Conservation (phyloP, 1,284 basidiomycete species). For the Wallemia hederae region DNA sequence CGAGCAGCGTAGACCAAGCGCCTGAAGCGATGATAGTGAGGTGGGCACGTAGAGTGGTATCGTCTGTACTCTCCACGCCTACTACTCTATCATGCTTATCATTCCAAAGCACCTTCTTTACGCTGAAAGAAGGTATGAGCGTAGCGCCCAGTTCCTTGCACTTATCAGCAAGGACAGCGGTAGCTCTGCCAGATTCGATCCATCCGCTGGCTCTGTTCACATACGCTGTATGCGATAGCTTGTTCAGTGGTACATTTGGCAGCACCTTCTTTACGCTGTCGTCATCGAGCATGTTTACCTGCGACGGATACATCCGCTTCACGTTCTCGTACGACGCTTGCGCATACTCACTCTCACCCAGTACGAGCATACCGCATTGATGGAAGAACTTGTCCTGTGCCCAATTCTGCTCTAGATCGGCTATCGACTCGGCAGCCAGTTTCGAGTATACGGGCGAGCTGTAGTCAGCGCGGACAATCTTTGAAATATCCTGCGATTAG, state of each 20-base stretch:
- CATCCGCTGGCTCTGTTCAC: conserved; percentile 51
- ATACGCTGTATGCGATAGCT: conserved; percentile 26
- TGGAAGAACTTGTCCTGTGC: conserved; percentile 19
- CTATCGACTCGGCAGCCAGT: conserved; percentile 40
- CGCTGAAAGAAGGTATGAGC: not conserved
- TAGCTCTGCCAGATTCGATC: conserved; percentile 28
- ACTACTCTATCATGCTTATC: not conserved
- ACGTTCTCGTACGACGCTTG: not conserved
- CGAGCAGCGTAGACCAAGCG: conserved; percentile 29
- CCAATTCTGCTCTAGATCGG: conserved; percentile 40
- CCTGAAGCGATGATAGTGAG: conserved; percentile 38
- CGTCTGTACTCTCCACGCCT: conserved; percentile 24
- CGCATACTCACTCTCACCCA: not conserved
- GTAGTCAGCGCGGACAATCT: conserved; percentile 25
- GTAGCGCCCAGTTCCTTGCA: conserved; percentile 6
- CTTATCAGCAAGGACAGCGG: conserved; percentile 29
- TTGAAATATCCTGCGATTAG: conserved; percentile 38
- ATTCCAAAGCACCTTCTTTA: not conserved
- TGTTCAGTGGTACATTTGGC: conserved; percentile 16
- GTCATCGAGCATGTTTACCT: not conserved
- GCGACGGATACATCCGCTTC: not conserved
- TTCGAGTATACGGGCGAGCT: conserved; percentile 24
- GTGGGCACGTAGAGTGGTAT: conserved; percentile 25
- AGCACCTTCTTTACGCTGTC: not conserved
- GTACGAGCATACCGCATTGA: not conserved